Base-by-base conservation (phyloP, 2,329 filamentous ascomycete species). In the Fusarium irregulare region DNA sequence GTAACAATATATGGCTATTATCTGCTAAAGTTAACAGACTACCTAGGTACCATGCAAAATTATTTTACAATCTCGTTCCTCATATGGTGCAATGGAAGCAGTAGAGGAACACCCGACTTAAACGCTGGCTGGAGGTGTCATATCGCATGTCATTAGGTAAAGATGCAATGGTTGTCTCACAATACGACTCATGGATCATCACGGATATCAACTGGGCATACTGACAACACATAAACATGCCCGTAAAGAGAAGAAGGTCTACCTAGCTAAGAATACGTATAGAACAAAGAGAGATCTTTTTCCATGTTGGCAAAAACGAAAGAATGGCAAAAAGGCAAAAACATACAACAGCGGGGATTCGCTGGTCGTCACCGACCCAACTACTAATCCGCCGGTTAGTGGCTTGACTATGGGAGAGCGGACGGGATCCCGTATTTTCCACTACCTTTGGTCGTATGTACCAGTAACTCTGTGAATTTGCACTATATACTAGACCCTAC, bases 401-500 rank as follows among this genome's bases (percentile, higher is more conserved):
- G 32, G 32, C 32, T 37, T 37, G 32, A 37, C 32, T 37, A 37
- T 37, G 32, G 32, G 32, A 37, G 32, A 37, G 32, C 32, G 32
- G 32, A 60, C 58, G 58, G 58, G 58, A 60, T 60, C 58, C 58
- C 58, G 58, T 60, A 60, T 60, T 60, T 49, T 60, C 58, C 58
- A 61, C 54, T 61, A 61, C 58, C 55, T 61, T 44, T 61, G 58
- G 58, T 61, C 58, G 58, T 61, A 61, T 60, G 58, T 60, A n/a
- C 2, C 5, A 18, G 10, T 4, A 0, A 2, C 0, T 1, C 0
- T 2, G 10, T 4, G 1, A 7, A n/a, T 37, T n/a, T n/a, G 18
- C 6, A 0, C 6, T 37, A 37, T 37, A 37, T 37, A 10, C 9
- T 10, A 1, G 10, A 1, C 3, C 9, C 0, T 5, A 2, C 4